These are phyloP conservation scores for Alternaria consortialis DNA, from an alignment of 2,329 filamentous ascomycete genomes.

Conservation along the genomic window DNA sequence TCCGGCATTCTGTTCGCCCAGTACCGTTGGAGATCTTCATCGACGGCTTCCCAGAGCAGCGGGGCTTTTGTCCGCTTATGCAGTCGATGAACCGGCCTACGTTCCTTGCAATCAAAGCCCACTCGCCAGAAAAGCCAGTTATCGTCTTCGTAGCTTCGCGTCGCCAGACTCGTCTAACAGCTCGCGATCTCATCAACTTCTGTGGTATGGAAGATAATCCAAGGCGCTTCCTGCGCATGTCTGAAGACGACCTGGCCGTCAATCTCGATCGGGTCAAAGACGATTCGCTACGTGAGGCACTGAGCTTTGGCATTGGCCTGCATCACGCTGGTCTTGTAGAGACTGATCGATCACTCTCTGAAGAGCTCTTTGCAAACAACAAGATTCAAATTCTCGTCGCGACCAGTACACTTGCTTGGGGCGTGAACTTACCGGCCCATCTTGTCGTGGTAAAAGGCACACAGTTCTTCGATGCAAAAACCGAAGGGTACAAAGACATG, in stretches of 20 bases:
- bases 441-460: constrained; percentile 98
- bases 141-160: constrained; percentile 98
- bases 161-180: constrained; percentile 91
- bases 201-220: constrained; percentile 99
- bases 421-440: constrained; percentile 96
- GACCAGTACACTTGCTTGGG: constrained; percentile 96
- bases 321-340: constrained; percentile 98
- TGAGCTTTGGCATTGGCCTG: constrained; percentile 95
- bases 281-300: constrained; percentile 88
- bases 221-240: constrained; percentile 89
- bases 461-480: constrained; percentile 97
- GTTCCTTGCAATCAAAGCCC: constrained; percentile 94
- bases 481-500: constrained; percentile 98
- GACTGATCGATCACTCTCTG: constrained; percentile 87
- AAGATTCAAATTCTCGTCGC: constrained; percentile 97
- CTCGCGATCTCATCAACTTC: constrained; percentile 94
- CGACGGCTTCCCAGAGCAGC: constrained; percentile 93
- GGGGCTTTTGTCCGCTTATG: constrained; percentile 97
- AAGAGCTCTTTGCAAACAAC: constrained; percentile 96
- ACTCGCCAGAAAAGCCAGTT: constrained; percentile 95
- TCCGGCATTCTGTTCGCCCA: constrained; percentile 93
- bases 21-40: constrained; percentile 97
- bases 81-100: constrained; percentile 99
- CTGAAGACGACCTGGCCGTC: constrained; percentile 88
- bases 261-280: constrained; percentile 94